Evolutionary conservation across 306 rosid species (phyloP).

Genomic region (Abrus precatorius): DNA sequence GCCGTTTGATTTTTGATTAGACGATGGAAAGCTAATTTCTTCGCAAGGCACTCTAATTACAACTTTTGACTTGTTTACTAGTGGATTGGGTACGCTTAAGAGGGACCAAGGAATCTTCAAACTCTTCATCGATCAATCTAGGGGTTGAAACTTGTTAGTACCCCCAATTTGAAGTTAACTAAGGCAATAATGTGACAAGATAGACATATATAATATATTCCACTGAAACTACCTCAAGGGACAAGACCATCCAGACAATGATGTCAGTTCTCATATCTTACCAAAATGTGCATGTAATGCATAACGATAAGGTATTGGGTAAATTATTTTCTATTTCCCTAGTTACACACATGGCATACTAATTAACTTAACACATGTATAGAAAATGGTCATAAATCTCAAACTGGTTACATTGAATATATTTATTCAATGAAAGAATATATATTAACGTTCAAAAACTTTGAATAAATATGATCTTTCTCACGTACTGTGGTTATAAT

Average conservation of each 20-base stretch:
- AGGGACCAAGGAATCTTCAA: constrained; percentile 64
- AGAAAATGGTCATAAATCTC: no score
- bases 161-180: constrained; percentile 57
- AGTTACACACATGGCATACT: no score
- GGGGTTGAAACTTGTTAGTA: constrained; percentile 52
- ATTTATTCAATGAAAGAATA: no score
- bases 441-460: no score
- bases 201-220: neutral
- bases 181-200: constrained; percentile 47
- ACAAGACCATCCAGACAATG: neutral
- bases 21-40: constrained; percentile 56
- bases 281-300: neutral
- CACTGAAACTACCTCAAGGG: constrained; percentile 36
- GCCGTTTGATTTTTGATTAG: constrained; percentile 47
- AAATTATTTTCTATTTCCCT: neutral
- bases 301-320: neutral
- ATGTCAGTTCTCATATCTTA: neutral
- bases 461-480: no score
- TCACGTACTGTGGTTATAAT: no score
- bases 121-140: constrained; percentile 30
- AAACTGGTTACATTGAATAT: no score
- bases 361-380: no score
- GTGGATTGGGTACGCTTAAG: constrained; percentile 56
- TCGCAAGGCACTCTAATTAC: constrained; percentile 74
- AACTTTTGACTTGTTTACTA: constrained; percentile 72